Base-by-base conservation (phyloP, 2,329 filamentous ascomycete genomes). In the Mycosphaerella arachidis region DNA sequence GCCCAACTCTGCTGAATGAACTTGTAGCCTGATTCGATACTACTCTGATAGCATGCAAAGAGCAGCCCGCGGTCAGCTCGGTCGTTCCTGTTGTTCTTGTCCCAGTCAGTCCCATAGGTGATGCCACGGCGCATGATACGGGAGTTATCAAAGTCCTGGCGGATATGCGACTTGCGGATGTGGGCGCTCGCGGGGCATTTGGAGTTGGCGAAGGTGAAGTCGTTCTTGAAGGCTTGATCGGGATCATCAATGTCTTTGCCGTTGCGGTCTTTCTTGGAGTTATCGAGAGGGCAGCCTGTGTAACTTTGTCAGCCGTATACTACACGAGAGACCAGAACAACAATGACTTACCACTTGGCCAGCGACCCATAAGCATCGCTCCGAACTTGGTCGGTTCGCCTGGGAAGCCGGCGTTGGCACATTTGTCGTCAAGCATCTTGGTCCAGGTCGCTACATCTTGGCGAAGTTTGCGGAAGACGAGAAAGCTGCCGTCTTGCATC, bases 181-280 rank as follows among this genome's bases (percentile, higher is more conserved):
- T 80, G 78, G 2, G 78, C 76, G 0, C 77, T 77, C 52, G 78
- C 78, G 1, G 78, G 78, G 62, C 78, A 81, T 1, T 71, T 67
- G 55, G 75, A 73, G 58, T 73, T 78, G 20, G 72, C 66, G 64
- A 80, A 79, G n/a, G 76, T 67, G 62, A 78, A 75, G 48, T 53
- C 46, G 31, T 53, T 57, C 10, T 27, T 48, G 45, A 48, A 48
- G 45, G 45, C 45, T 20, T 20, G 45, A 18, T 18, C 20, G 13
- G 29, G 18, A 13, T 33, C n/a, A 56, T 63, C 63, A 7, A 58
- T 31, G 18, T 50, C 48, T 4, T 30, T 52, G 46, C n/a, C 5
- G 7, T 37, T 37, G 35, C 35, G 40, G 24, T 48, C 40, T 18
- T 30, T 37, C 35, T 10, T 37, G 35, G 33, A 37, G 6, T 20